A percentile compares a stretch with the other conserved stretches of the same genome.
Conservation (phyloP, 768 basidiomycete species). For the Multifurca ochricompacta region DNA sequence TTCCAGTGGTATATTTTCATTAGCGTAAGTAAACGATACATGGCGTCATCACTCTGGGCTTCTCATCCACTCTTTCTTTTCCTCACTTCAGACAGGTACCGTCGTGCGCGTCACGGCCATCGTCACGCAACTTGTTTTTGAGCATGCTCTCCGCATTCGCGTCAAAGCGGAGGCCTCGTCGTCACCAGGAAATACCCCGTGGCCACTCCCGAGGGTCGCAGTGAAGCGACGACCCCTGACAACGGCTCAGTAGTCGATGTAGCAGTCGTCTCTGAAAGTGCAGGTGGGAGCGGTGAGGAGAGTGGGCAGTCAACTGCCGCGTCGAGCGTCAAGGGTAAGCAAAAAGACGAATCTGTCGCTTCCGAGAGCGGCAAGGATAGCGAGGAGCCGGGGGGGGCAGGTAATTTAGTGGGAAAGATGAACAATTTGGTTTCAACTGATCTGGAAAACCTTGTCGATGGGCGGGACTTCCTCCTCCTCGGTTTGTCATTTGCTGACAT, state of each 20-base stretch:
- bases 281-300: conserved; percentile 15
- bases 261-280: background rate
- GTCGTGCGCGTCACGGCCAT: conserved; percentile 38
- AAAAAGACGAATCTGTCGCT: background rate
- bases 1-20: conserved; percentile 49
- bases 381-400: conserved; percentile 18
- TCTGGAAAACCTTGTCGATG: conserved; percentile 28
- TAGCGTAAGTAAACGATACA: conserved; percentile 21
- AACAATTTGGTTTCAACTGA: conserved; percentile 73
- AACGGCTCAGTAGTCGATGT: conserved; percentile 21
- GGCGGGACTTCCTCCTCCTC: conserved; percentile 24
- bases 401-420: conserved; percentile 63
- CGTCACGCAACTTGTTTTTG: conserved; percentile 47
- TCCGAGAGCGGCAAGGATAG: conserved; percentile 1
- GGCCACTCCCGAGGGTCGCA: conserved; percentile 21
- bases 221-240: conserved; percentile 22
- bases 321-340: conserved; percentile 20
- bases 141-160: conserved; percentile 47
- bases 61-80: background rate
- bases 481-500: background rate
- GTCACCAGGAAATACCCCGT: conserved; percentile 21
- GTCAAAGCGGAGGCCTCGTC: conserved; percentile 36
- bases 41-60: background rate
- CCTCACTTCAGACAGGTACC: conserved; percentile 27
- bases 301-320: conserved; percentile 8